A percentile compares a stretch with the other conserved stretches of the same genome.
Evolutionary conservation across 805 yeast species (phyloP).

Genomic region (Sugiyamaella floridensis): DNA sequence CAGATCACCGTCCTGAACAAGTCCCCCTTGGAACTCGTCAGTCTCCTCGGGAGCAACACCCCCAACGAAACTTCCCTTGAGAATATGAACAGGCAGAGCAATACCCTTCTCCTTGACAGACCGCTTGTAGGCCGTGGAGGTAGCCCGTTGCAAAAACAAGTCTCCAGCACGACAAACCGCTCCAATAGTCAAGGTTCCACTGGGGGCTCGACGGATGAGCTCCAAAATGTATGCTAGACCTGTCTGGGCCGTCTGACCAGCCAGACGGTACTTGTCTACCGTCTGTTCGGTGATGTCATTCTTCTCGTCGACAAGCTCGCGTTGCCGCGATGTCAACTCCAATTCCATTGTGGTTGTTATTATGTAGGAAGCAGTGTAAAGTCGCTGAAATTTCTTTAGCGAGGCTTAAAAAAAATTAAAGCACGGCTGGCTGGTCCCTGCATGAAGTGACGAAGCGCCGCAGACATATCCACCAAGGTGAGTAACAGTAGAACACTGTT

Average conservation of each 20-base stretch:
- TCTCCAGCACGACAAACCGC: conserved; percentile 83
- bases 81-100: conserved; percentile 84
- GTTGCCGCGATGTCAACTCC: conserved; percentile 18
- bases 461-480: no score
- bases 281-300: conserved; percentile 57
- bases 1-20: conserved; percentile 69
- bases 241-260: conserved; percentile 85
- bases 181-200: conserved; percentile 22
- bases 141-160: conserved; percentile 55
- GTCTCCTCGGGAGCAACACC: conserved; percentile 77
- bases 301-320: conserved; percentile 52
- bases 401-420: background rate
- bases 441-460: background rate
- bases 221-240: conserved; percentile 54
- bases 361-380: background rate
- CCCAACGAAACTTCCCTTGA: conserved; percentile 66
- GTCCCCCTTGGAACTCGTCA: conserved; percentile 34
- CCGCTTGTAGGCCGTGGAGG: conserved; percentile 51
- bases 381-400: background rate
- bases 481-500: no score
- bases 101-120: conserved; percentile 72
- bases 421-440: background rate
- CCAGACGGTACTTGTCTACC: conserved; percentile 76
- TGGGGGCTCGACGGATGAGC: conserved; percentile 10
- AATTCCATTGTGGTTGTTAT: conserved; percentile 12